Base-by-base conservation (phyloP, 306 rosid genomes). In the Macrotyloma uniflorum region DNA sequence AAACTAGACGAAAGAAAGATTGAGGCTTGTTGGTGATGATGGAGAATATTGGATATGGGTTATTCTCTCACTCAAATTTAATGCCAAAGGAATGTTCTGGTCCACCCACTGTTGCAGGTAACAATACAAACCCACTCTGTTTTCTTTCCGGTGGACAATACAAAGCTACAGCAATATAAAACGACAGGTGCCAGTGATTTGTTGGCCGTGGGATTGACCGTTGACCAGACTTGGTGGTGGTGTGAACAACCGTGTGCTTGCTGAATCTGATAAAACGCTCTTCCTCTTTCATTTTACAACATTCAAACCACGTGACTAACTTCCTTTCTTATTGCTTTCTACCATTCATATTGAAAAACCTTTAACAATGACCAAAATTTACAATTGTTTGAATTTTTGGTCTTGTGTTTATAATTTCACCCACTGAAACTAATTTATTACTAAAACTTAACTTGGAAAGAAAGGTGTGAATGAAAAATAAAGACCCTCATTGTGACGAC, bases 11-110 rank as follows among this genome's bases (percentile, higher is more conserved):
- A 22, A 53, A 20, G 61, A 54, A 54, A 54, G 11, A 5, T n/a
- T 6, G 20, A 50, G 55, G 18, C 4, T 49, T 54, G 4, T 38
- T 4, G 32, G 32, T 54, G 58, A 47, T 47, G 54, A 1, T 46
- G 19, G 51, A 46, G 51, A 46, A 11, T 32, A 32, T 32, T 36
- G 38, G 51, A 13, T n/a, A 12, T 57, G 33, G 23, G 36, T 12
- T 58, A 12, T 61, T 26, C 42, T 61, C 40, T 61, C 42, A 59
- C 40, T 59, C 66, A 55, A 57, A 57, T 57, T 57, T 57, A 57
- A 57, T 11, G 63, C 16, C 35, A 24, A 12, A 11, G 63, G 63
- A 57, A 57, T 24, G 14, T 57, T 35, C 32, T 2, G 33, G 63
- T 55, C 32, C 63, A 55, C 63, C 63, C 16, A 23, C 33, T 53